Base-by-base conservation (phyloP, 2,329 filamentous ascomycete species). In the Fusarium graminum region DNA sequence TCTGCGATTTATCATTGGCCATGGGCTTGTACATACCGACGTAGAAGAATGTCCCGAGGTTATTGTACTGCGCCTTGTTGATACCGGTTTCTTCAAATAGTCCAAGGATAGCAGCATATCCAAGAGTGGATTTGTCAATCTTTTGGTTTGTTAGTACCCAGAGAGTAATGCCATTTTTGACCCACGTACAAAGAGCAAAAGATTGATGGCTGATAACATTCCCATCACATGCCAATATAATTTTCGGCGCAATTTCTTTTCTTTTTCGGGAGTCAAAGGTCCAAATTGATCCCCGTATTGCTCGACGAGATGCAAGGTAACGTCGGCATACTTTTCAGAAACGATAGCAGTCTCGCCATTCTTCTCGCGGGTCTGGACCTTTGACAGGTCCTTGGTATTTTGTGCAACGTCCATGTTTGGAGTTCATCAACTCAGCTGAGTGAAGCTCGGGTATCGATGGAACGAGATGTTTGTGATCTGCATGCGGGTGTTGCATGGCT, bases 71-170 rank as follows among this genome's bases (percentile, higher is more conserved):
- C 1, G 57, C 57, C 11, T 60, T 59, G 12, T 25, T 53, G 7
- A 60, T 60, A 4, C 55, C 57, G 0, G 57, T 60, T 22, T 60
- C 57, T 5, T 80, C 76, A 17, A 81, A 80, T 0, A 81, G 57
- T 0, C 79, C 80, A 7, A 81, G 70, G 22, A 81, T 76, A 1
- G 79, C 76, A 7, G 79, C 74, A 42, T 80, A 80, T 2, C 76
- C 75, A 1, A 81, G 63, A 1, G 79, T 80, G 0, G 57, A 60
- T 16, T 60, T 60, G 4, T 60, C 57, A 9, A 60, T 60, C 57
- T 60, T 22, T 3, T 3, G 0, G 2, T 3, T 9, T 13, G 22
- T 39, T 0, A 41, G 34, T 16, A 11, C 4, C 3, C 3, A 3
- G 7, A 25, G 11, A 0, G 2, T 9, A 22, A 11, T 13, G 0